Evolutionary conservation across 371 early-diverging fungal species (phyloP), one percentile per base, ranked within the genome.

Genomic region (Sporodiniella umbellata): DNA sequence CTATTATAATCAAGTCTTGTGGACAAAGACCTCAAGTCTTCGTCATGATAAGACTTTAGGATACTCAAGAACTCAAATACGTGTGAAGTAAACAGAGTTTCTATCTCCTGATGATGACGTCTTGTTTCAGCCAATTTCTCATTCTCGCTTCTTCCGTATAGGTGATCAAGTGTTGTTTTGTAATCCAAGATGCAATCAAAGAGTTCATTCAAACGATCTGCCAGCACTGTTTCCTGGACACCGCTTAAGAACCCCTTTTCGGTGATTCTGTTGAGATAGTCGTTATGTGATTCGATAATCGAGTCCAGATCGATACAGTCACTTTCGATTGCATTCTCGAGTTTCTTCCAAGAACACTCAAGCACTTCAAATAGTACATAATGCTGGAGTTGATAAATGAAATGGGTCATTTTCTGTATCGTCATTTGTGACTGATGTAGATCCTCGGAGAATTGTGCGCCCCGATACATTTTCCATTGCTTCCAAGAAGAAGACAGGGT

Each of bases 371-470:
- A 92, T 35, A 84, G 60, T 8, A 88, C 72, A 58, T 88, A 94
- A 60, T 93, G 92, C 69, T 96, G 95, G 48, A 96, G 68, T 61
- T 96, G 95, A 56, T 86, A 81, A 18, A 92, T 78, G 66, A 96
- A 97, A 62, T 98, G 98, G 23, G 89, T 79, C 97, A 98, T 98
- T 57, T 93, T 86, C 22, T 79, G 75, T 58, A 87, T 80, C 1
- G 84, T 71, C 31, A 91, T 61, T 45, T 87, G 75, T 47, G 86
- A 78, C 33, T 66, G 62, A 23, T 88, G 89, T 8, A 89, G 58
- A 30, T 84, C 87, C 44, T 66, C 72, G 26, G 35, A 35, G 8
- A 61, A 60, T 62, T 70, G 71, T 3, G 61, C 54, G n/a, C 75
- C 58, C 2, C 58, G 53, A 11, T 60, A 51, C 51, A 82, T 74